These are phyloP conservation scores for Orbilia quercus DNA, from an alignment of 2,329 filamentous ascomycete genomes.

Conservation along the genomic window DNA sequence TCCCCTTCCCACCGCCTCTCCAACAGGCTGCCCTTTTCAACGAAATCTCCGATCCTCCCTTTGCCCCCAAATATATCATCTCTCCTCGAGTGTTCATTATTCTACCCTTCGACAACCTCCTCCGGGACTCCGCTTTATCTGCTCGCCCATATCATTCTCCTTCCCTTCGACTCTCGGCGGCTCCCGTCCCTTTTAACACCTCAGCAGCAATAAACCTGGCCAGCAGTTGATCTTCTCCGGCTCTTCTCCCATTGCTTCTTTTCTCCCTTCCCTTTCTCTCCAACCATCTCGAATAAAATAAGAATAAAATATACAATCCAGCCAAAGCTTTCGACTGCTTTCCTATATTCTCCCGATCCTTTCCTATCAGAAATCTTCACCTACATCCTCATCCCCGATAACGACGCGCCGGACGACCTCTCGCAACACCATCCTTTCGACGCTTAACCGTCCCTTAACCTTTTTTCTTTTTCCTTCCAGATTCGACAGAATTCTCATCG, in stretches of 20 bases:
- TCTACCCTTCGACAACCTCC: slow-evolving; percentile 1
- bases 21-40: slow-evolving; percentile 31
- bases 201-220: slow-evolving; percentile 16
- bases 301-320: too few relatives aligned
- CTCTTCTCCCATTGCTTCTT: slow-evolving; percentile 24
- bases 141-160: not conserved
- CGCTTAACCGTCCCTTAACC: too few relatives aligned
- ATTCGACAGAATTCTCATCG: slow-evolving; percentile 23
- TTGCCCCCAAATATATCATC: slow-evolving; percentile 7
- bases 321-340: slow-evolving; percentile 19
- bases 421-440: slow-evolving; percentile 26
- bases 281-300: too few relatives aligned
- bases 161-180: slow-evolving; percentile 29
- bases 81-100: too few relatives aligned
- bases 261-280: not conserved
- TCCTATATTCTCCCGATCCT: not conserved
- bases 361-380: slow-evolving; percentile 42
- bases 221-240: slow-evolving; percentile 10
- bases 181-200: slow-evolving; percentile 22
- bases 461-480: not conserved
- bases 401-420: slow-evolving; percentile 44
- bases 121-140: slow-evolving; percentile 8
- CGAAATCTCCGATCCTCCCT: slow-evolving; percentile 8
- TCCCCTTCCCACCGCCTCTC: slow-evolving; percentile 10
- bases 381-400: too few relatives aligned